Conservation (phyloP, 495 filamentous ascomycete species). For the Podospora fimiseda region DNA sequence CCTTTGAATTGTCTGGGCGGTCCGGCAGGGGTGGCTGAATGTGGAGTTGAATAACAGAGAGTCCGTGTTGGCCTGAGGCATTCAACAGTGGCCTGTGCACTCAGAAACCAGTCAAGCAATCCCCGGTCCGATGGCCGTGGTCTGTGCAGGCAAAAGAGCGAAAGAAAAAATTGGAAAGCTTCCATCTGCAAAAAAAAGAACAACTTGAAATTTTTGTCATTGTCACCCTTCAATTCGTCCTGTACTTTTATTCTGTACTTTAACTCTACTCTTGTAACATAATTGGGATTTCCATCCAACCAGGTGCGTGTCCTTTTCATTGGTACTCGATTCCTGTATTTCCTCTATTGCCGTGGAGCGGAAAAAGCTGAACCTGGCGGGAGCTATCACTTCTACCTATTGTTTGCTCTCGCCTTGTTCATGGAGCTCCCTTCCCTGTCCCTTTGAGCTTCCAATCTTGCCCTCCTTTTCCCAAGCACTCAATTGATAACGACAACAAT, state of each 20-base stretch:
- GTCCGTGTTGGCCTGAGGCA: conserved; percentile 12
- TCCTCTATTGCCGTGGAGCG: too few species aligned
- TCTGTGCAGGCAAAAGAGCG: conserved; percentile 12
- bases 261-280: conserved; percentile 7
- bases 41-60: neutral
- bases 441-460: too few species aligned
- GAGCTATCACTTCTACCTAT: too few species aligned
- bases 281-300: neutral
- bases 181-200: neutral
- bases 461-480: too few species aligned
- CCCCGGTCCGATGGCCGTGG: neutral
- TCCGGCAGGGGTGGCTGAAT: neutral
- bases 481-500: too few species aligned
- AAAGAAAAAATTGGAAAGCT: conserved; percentile 8
- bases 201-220: neutral
- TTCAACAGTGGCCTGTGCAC: conserved; percentile 3
- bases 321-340: neutral
- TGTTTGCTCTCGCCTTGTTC: too few species aligned
- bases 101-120: too few species aligned
- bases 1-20: neutral
- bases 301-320: conserved; percentile 5
- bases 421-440: too few species aligned
- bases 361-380: too few species aligned
- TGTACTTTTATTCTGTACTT: conserved; percentile 9
- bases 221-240: conserved; percentile 16